A percentile compares a stretch with the other conserved stretches of the same genome.
These are phyloP conservation scores for Echria macrotheca DNA, from an alignment of 495 filamentous ascomycete species.

Conservation along the genomic window DNA sequence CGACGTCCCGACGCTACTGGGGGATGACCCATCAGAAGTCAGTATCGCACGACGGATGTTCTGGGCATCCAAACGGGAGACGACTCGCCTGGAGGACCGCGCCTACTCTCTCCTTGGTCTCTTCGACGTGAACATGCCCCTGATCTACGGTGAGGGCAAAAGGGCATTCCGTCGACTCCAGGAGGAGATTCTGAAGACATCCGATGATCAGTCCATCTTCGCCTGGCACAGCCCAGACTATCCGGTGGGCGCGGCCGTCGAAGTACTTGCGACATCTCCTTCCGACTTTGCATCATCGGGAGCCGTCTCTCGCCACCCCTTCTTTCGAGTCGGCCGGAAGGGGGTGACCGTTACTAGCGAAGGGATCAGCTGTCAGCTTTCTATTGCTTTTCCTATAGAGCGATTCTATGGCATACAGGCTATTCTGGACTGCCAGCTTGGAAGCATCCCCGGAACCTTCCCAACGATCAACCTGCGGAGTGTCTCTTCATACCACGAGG, in stretches of 20 bases:
- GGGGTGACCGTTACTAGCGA: background rate
- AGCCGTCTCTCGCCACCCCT: background rate
- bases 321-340: background rate
- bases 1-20: background rate
- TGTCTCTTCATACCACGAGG: background rate
- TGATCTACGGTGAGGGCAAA: too few species aligned
- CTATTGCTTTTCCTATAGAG: background rate
- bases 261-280: background rate
- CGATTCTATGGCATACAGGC: background rate
- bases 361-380: background rate
- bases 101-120: too few species aligned
- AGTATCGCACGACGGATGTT: background rate
- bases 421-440: background rate
- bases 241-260: background rate
- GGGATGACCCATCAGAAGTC: background rate
- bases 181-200: too few species aligned
- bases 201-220: background rate
- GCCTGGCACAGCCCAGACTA: background rate
- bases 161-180: too few species aligned
- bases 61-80: background rate
- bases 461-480: background rate
- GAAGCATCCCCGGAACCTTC: background rate
- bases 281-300: background rate
- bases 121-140: background rate
- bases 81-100: background rate